A percentile compares a stretch with the other conserved stretches of the same genome.
Conservation (phyloP, 495 filamentous ascomycete species). For the Neurospora sp. region DNA sequence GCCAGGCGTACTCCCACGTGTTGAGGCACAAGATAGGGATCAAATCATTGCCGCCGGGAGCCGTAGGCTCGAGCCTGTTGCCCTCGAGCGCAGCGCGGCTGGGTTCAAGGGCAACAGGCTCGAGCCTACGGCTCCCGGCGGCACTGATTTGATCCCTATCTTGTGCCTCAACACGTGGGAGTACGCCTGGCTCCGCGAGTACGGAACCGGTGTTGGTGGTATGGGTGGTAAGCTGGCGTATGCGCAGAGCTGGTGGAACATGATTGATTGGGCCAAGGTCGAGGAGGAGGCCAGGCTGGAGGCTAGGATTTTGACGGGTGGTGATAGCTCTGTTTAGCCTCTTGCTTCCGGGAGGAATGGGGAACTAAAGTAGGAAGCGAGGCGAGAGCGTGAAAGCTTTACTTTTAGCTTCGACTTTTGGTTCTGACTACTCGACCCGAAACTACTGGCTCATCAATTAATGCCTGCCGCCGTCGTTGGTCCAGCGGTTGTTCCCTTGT, state of each 20-base stretch:
- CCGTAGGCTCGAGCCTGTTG: too few relatives aligned
- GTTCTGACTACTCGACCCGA: neutral
- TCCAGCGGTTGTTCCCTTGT: neutral
- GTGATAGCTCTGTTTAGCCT: neutral
- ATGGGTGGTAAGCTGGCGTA: slow-evolving; percentile 60
- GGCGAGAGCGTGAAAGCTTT: neutral
- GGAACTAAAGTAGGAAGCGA: neutral
- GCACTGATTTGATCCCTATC: slow-evolving; percentile 59
- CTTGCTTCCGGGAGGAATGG: neutral
- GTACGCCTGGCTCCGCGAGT: slow-evolving; percentile 84
- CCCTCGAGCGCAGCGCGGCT: slow-evolving; percentile 31
- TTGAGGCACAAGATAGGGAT: too few relatives aligned
- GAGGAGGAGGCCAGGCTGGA: slow-evolving; percentile 16
- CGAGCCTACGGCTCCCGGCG: slow-evolving; percentile 46
- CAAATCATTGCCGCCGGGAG: too few relatives aligned
- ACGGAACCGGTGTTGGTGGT: slow-evolving; percentile 44
- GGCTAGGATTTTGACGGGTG: slow-evolving; percentile 1
- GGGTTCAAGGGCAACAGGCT: slow-evolving; percentile 16
- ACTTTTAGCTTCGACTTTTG: neutral
- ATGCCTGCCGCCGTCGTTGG: neutral
- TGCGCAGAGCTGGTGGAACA: slow-evolving; percentile 75
- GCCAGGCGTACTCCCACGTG: too few relatives aligned
- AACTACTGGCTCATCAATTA: neutral
- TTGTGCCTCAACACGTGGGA: slow-evolving; percentile 95
- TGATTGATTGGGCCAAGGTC: slow-evolving; percentile 79